Percentiles rank a stretch among this genome's conserved stretches.
These are phyloP conservation scores for Yarrowia divulgata DNA, from an alignment of 805 yeast species.

Conservation along the genomic window DNA sequence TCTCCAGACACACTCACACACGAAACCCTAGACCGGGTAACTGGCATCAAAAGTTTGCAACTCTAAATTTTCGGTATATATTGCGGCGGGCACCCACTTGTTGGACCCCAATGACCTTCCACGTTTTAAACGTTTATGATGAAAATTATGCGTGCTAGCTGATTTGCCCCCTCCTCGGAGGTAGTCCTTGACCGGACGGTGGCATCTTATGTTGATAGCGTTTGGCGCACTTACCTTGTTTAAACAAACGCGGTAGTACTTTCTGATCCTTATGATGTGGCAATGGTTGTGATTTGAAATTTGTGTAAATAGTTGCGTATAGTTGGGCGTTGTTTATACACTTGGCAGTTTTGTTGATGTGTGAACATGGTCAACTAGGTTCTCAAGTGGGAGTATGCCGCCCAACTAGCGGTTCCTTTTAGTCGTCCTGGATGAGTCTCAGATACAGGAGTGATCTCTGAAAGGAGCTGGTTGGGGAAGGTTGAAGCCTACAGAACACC, in stretches of 20 bases:
- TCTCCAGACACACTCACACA: neutral
- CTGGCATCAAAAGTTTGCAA: slow-evolving; percentile 3
- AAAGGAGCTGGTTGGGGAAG: too few relatives aligned
- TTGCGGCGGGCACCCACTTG: slow-evolving; percentile 8
- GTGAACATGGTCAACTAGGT: neutral
- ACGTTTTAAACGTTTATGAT: slow-evolving; percentile 49
- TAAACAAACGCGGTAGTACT: slow-evolving; percentile 46
- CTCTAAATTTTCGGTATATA: slow-evolving; percentile 18
- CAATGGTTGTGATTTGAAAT: too few relatives aligned
- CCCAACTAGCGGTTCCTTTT: too few relatives aligned
- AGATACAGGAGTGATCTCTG: too few relatives aligned
- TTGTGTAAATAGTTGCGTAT: neutral
- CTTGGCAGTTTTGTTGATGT: neutral
- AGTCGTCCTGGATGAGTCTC: too few relatives aligned
- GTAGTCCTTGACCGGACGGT: slow-evolving; percentile 48
- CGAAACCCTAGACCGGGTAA: slow-evolving; percentile 39
- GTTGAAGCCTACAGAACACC: too few relatives aligned
- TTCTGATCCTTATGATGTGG: slow-evolving; percentile 43
- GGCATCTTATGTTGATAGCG: slow-evolving; percentile 48
- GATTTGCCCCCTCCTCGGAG: slow-evolving; percentile 44
- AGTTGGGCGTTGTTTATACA: neutral
- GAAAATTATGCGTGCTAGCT: slow-evolving; percentile 47
- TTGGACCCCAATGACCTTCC: slow-evolving; percentile 48
- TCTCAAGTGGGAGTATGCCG: neutral
- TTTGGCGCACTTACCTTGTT: slow-evolving; percentile 48